Conservation (phyloP, 352 stramenopile genomes). For the Globisporangium yorkense region DNA sequence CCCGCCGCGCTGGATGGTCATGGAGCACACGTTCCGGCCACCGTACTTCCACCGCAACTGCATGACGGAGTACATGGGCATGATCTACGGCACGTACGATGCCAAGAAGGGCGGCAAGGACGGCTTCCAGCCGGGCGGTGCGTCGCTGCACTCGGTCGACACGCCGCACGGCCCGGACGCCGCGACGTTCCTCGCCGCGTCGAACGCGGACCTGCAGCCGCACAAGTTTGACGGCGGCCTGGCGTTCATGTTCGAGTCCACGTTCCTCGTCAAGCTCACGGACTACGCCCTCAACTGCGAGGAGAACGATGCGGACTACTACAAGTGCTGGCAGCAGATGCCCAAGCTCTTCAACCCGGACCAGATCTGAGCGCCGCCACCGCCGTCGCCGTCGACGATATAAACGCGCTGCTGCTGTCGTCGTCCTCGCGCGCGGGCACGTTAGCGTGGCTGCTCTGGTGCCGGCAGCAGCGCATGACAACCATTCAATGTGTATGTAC, state of each 20-base stretch:
- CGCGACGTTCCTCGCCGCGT: conserved; percentile 88
- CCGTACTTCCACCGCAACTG: conserved; percentile 96
- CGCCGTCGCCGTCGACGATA: too few species aligned
- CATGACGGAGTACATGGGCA: conserved; percentile 98
- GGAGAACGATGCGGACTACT: conserved; percentile 89
- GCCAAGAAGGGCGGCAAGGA: conserved; percentile 88
- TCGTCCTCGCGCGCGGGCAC: too few species aligned
- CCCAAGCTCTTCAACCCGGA: conserved; percentile 82
- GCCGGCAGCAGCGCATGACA: too few species aligned
- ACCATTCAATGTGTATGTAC: too few species aligned
- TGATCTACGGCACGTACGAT: conserved; percentile 95
- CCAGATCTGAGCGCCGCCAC: conserved; percentile 6
- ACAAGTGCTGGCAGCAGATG: conserved; percentile 92
- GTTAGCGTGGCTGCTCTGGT: too few species aligned
- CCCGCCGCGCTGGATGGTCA: conserved; percentile 92
- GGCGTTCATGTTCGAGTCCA: conserved; percentile 98
- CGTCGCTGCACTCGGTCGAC: conserved; percentile 87
- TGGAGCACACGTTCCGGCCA: conserved; percentile 90
- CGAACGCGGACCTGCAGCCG: conserved; percentile 74
- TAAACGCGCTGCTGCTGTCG: too few species aligned
- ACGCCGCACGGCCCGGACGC: conserved; percentile 93
- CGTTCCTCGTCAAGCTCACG: conserved; percentile 88
- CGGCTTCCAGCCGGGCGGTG: conserved; percentile 89
- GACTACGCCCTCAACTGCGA: conserved; percentile 83
- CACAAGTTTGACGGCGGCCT: conserved; percentile 91